Conservation (phyloP, 106 monocot species). For the Dendrobium officinale region DNA sequence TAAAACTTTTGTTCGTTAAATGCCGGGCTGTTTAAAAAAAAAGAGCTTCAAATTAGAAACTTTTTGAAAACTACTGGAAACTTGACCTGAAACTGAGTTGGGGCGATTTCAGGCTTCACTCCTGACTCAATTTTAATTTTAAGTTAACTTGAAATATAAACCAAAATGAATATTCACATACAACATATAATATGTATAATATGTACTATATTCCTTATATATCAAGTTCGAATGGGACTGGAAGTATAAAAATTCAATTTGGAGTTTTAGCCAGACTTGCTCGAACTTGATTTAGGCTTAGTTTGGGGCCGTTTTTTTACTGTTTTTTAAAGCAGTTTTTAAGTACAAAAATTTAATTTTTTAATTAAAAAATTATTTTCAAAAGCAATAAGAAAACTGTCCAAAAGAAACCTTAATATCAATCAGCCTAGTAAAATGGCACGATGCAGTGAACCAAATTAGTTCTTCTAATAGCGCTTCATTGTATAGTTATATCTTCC, state of each 20-base stretch:
- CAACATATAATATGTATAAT: too few species aligned
- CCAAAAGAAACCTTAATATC: not conserved
- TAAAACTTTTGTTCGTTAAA: constrained; percentile 13
- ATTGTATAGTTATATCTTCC: too few species aligned
- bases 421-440: not conserved
- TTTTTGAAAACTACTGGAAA: not conserved
- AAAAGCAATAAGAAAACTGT: too few species aligned
- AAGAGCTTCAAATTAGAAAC: not conserved
- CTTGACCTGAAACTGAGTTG: not conserved
- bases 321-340: too few species aligned
- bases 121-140: not conserved
- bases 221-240: too few species aligned
- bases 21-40: not conserved
- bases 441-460: not conserved
- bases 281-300: not conserved
- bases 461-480: too few species aligned
- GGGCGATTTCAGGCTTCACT: not conserved
- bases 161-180: too few species aligned
- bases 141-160: too few species aligned
- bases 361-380: too few species aligned
- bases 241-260: not conserved
- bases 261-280: not conserved
- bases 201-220: too few species aligned
- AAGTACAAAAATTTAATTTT: too few species aligned
- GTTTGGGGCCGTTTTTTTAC: too few species aligned